Base-by-base conservation (phyloP, 2,329 filamentous ascomycete species). In the Periconia sp. region DNA sequence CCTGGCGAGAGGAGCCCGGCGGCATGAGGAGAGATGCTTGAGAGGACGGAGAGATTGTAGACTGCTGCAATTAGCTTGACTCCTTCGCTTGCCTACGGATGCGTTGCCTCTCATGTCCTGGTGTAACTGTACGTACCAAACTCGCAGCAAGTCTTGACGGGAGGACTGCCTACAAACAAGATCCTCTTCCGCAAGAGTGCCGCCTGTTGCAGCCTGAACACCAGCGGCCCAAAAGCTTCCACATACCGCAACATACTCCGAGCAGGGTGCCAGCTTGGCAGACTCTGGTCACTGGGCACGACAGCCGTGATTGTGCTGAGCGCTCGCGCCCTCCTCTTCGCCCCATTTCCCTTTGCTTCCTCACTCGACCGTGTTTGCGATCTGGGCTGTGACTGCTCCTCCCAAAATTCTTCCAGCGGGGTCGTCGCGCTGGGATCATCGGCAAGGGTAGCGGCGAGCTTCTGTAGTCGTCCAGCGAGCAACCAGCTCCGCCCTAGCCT, bases 1-100 rank as follows among this genome's bases (percentile, higher is more conserved):
- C 78, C 77, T 1, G 80, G 68, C 15, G 86, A 82, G n/a, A 96
- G 76, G 11, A 86, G 73, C 37, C 91, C 84, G 43, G 81, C 78
- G 30, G 91, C 80, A 21, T 87, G 84, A 25, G 86, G 78, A 19
- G 94, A 91, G 30, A 97, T 86, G 56, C 91, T 95, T 31, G 92
- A 91, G 23, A 99, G 78, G 40, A 97, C 81, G n/a, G 92, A 96
- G 37, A 97, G 82, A 66, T 94, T 85, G 72, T 97, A 99, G 50
- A 97, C 94, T 92, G 51, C 13, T 15, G 5, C 21, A 11, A 24
- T 48, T 17, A 50, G 59, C 36, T 16, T 34, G 12, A 30, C 17
- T 21, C 5, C 19, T 12, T 23, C 26, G 5, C 13, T 19, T 31
- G 5, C 16, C 16, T 11, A 12, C 4, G 12, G 17, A 11, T 9